Evolutionary conservation across 306 rosid genomes (phyloP), one percentile per base, ranked within the genome.

Genomic region (Echinosophora koreensis): DNA sequence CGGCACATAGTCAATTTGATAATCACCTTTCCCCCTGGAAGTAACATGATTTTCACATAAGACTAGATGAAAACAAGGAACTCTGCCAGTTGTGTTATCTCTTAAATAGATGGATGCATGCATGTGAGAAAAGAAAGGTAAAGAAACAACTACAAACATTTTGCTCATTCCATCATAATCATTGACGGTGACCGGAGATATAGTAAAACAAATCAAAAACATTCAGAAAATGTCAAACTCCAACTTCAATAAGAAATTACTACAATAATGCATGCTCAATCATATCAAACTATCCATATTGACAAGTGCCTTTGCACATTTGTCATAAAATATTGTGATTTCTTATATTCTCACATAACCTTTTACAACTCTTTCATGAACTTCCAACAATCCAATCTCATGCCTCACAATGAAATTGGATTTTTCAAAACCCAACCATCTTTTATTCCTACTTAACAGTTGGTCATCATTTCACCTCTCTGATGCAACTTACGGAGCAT

Each of bases 1-100:
- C 41, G 99, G 97, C 80, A 78, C 89, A 84, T 88, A 95, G 65
- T 95, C 99, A 66, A 90, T 90, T 66, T 92, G 92, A 85, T 90
- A 95, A 61, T 95, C 99, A 52, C 98, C 97, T 79, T 88, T 93
- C 37, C 88, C 86, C 88, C 86, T 84, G 74, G 58, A 82, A 71
- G 79, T 64, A 80, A 65, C 62, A 79, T 35, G 41, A 58, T 70
- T 32, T 67, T 51, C 16, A 58, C 72, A n/a, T 73, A 32, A 54
- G 38, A 66, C 73, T 27, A 63, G 9, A 77, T 15, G 34, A 18
- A 77, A 61, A 35, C 55, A 75, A 63, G 50, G 10, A 67, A 28
- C 49, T 41, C 44, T 67, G 68, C 51, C 41, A 28, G 42, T 41
- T 18, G 61, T 42, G 14, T 47, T 27, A 62, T 50, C 68, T 39